Base-by-base conservation (phyloP, 495 filamentous ascomycete species). In the Podospora comata region DNA sequence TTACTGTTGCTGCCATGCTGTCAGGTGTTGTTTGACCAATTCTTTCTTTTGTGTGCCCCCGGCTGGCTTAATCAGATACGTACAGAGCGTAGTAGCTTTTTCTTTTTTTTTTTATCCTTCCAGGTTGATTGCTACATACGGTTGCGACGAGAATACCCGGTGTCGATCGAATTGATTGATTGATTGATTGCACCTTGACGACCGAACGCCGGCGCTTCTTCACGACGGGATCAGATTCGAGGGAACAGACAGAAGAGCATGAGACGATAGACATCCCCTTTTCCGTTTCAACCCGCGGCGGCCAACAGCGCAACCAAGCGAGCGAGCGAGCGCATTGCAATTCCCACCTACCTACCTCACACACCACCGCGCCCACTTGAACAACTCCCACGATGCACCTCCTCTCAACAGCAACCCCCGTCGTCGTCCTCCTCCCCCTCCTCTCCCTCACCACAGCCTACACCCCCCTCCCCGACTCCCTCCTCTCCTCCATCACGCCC, bases 401-500 rank as follows among this genome's bases (percentile, higher is more conserved):
- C 58, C 26, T 23, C 18, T 30, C 34, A 16, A 23, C 58, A 20
- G 69, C 57, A 19, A 70, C 64, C 18, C 60, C 27, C 64, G 62
- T 44, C 54, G 19, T 59, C 16, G 11, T 60, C 20, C 23, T 72
- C 18, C 56, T 15, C 74, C 65, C 67, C 71, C 62, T 60, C 76
- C 56, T 65, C 72, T 56, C 60, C 71, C 28, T 55, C 63, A 39
- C 67, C 55, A 28, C 62, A 54, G 90, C 89, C 61, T 97, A 96
- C 80, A 86, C 87, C 64, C 79, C 85, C 26, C 80, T 96, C 67
- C 91, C 94, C n/a, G 87, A 93, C 70, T 75, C 83, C 62, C 86
- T 89, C 19, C 82, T 97, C 39, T 79, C 80, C 60, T 74, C 77
- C 27, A 79, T 97, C 6, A 90, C 91, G 3, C 68, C 83, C 65